Conservation (phyloP, 2,329 filamentous ascomycete genomes). For the Colletotrichum sp. region DNA sequence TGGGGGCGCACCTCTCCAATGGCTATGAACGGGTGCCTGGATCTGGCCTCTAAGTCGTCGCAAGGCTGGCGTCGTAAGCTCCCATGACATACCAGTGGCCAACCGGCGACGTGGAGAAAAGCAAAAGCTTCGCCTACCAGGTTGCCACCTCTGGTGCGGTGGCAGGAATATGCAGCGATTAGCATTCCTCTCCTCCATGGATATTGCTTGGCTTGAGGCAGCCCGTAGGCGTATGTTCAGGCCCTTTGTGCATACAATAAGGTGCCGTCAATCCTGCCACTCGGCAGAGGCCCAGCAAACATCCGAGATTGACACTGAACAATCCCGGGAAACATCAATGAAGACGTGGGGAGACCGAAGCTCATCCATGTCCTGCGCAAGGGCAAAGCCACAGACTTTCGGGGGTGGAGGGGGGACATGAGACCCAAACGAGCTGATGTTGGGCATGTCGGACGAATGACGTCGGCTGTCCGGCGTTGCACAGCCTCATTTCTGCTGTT, state of each 20-base stretch:
- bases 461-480: slow-evolving; percentile 12
- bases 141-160: slow-evolving; percentile 1
- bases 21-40: slow-evolving; percentile 16
- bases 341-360: background rate
- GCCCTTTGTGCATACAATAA: background rate
- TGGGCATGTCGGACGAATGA: slow-evolving; percentile 16
- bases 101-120: slow-evolving; percentile 4
- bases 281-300: slow-evolving; percentile 3
- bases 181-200: slow-evolving; percentile 1
- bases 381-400: background rate
- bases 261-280: slow-evolving; percentile 2
- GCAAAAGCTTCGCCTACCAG: slow-evolving; percentile 5
- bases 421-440: background rate
- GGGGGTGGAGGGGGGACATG: background rate
- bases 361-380: slow-evolving; percentile 5
- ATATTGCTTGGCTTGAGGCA: slow-evolving; percentile 12
- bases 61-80: slow-evolving; percentile 20
- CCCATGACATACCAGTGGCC: slow-evolving; percentile 1
- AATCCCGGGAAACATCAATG: background rate
- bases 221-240: background rate
- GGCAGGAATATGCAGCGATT: background rate
- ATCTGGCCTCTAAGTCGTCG: slow-evolving; percentile 17
- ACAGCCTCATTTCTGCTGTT: slow-evolving; percentile 11
- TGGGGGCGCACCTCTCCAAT: background rate
- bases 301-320: background rate